Evolutionary conservation across 129 eudicot species (phyloP).

Genomic region (Oenanthe sinensis): DNA sequence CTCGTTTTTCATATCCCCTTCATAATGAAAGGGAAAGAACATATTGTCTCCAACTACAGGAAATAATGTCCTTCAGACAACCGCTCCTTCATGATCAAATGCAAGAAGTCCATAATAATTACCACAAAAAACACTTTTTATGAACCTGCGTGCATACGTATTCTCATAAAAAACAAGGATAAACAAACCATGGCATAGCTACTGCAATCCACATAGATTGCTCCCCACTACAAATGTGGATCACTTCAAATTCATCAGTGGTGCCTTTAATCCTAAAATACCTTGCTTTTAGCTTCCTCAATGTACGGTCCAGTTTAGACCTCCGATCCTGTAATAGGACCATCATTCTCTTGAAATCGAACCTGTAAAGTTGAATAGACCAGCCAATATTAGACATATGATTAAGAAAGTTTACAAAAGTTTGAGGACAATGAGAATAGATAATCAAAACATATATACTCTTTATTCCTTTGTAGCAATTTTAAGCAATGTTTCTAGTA

Average conservation of each 20-base stretch:
- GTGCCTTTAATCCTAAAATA: not conserved
- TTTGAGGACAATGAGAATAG: too few species aligned
- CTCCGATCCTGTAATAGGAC: not conserved
- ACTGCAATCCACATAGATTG: too few species aligned
- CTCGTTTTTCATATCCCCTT: too few species aligned
- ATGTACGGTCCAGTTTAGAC: not conserved
- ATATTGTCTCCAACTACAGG: too few species aligned
- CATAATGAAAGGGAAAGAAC: too few species aligned
- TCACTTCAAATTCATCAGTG: not conserved
- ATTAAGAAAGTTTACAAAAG: not conserved
- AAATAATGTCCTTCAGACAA: too few species aligned
- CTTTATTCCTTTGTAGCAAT: too few species aligned
- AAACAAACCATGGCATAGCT: not conserved
- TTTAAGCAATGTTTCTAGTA: too few species aligned
- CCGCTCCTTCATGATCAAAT: not conserved
- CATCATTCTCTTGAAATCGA: not conserved
- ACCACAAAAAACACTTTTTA: not conserved
- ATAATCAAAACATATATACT: too few species aligned
- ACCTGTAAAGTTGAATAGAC: not conserved
- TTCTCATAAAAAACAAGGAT: not conserved
- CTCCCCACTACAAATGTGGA: not conserved
- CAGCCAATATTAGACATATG: too few species aligned
- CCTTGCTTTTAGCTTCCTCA: not conserved
- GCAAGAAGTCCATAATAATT: not conserved
- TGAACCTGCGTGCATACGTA: not conserved